A percentile compares a stretch with the other conserved stretches of the same genome.
Conservation (phyloP, 257 asterid species). For the Plantago elongata region DNA sequence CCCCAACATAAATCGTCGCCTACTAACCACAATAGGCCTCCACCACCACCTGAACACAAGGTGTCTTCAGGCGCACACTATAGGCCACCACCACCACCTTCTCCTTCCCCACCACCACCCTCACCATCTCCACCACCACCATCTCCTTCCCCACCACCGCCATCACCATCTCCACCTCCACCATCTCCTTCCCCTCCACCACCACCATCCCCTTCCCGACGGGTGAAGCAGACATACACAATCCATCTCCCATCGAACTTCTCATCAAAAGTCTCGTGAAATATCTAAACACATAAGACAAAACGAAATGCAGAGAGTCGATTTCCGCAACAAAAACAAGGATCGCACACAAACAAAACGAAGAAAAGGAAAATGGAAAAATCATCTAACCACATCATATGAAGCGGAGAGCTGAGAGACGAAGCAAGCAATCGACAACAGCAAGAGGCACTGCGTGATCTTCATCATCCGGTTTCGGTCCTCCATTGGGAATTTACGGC, state of each 20-base stretch:
- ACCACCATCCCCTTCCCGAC: not conserved
- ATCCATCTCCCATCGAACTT: slow-evolving; percentile 74
- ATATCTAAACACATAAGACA: slow-evolving; percentile 39
- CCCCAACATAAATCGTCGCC: slow-evolving; percentile 15
- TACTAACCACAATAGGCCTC: not conserved
- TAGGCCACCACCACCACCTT: too few relatives aligned
- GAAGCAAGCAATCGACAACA: slow-evolving; percentile 49
- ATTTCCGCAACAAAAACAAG: not conserved
- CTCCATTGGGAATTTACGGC: too few relatives aligned
- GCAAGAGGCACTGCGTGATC: slow-evolving; percentile 37
- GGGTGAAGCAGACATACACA: too few relatives aligned
- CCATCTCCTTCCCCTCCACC: not conserved
- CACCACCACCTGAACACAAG: too few relatives aligned
- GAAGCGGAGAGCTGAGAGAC: slow-evolving; percentile 66
- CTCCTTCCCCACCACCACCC: slow-evolving; percentile 18
- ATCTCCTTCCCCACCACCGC: slow-evolving; percentile 21
- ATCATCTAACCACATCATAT: slow-evolving; percentile 42
- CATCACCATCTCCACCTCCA: slow-evolving; percentile 20
- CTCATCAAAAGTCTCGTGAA: slow-evolving; percentile 85
- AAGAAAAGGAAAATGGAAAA: too few relatives aligned
- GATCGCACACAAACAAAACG: not conserved
- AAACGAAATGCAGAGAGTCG: slow-evolving; percentile 1
- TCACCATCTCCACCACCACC: slow-evolving; percentile 22
- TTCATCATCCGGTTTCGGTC: slow-evolving; percentile 46
- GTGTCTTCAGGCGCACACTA: too few relatives aligned